Base-by-base conservation (phyloP, 2,329 filamentous ascomycete species). In the Fusarium incarnatum region DNA sequence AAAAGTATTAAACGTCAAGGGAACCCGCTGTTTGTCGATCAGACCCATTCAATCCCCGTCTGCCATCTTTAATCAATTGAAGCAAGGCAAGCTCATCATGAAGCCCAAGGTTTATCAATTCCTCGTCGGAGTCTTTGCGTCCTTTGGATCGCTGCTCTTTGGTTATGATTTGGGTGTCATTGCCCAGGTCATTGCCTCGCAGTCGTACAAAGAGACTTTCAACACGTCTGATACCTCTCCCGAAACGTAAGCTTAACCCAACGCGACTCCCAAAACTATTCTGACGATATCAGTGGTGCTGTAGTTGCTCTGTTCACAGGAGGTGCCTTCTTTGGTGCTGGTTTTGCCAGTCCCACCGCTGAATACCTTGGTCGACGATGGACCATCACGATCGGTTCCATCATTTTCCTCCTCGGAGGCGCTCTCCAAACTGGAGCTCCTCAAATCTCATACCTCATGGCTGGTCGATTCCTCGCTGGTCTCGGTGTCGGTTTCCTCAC, bases 251-350 rank as follows among this genome's bases (percentile, higher is more conserved):
- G 66, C 34, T n/a, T 7, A 7, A 1, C 34, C 18, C 3, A n/a
- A 37, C 6, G 18, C 10, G 34, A 37, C 18, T 7, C 34, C 4
- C 10, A n/a, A 37, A 10, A 37, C 18, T n/a, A 23, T 32, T 16
- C 27, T 22, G 6, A 64, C 42, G 13, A 12, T 44, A 15, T 4
- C 1, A 66, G 61, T 15, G 71, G 71, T 16, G 71, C 71, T 6
- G 68, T 73, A 5, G 92, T 94, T 4, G 92, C 91, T 2, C 85
- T 94, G 63, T 94, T 94, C 79, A 94, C 92, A 0, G 90, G 92
- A 60, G 85, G 85, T 20, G 91, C 91, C 16, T 93, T 93, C 81
- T 86, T 91, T 64, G 92, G 91, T n/a, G 89, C 91, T 18, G 81
- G 81, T 23, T 79, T 87, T 41, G 92, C 89, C 42, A 91, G 92